phyloP scores from a whole-genome alignment of 257 asterid species.

The Salvia miltiorrhiza region DNA sequence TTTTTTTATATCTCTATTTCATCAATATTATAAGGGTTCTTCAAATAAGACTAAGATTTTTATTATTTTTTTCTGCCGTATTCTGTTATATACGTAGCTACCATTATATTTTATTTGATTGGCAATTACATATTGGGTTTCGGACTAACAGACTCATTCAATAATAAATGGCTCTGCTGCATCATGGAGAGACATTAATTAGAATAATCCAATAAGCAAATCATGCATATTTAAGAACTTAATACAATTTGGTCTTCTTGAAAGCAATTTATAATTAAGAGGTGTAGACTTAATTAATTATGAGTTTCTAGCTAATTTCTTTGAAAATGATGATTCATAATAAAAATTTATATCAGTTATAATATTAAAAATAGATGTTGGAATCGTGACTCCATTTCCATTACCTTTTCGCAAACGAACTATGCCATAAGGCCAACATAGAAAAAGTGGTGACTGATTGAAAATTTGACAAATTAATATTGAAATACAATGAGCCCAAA shows the following conservation, averaged over 20 bases:
- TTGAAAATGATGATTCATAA: no score
- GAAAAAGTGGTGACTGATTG: background rate
- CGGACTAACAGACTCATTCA: background rate
- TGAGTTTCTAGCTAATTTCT: no score
- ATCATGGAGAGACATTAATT: background rate
- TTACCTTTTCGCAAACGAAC: background rate
- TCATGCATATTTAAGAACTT: background rate
- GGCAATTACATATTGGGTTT: background rate
- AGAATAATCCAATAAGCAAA: background rate
- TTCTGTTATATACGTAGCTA: background rate
- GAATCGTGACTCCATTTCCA: no score
- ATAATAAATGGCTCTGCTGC: background rate
- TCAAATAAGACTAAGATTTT: slow-evolving; percentile 25
- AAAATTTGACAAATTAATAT: background rate
- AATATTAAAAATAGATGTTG: no score
- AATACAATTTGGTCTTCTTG: background rate
- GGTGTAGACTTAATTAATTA: no score
- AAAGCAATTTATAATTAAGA: no score
- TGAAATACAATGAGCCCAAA: background rate
- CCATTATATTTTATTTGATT: background rate
- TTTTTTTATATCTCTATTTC: background rate
- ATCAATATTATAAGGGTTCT: slow-evolving; percentile 7
- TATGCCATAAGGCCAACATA: background rate
- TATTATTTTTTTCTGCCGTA: slow-evolving; percentile 12
- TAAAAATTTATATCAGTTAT: no score